Evolutionary conservation across 108 stramenopile species (phyloP), one percentile per base, ranked within the genome.

Genomic region (Cyclotella choctawhatcheeana): DNA sequence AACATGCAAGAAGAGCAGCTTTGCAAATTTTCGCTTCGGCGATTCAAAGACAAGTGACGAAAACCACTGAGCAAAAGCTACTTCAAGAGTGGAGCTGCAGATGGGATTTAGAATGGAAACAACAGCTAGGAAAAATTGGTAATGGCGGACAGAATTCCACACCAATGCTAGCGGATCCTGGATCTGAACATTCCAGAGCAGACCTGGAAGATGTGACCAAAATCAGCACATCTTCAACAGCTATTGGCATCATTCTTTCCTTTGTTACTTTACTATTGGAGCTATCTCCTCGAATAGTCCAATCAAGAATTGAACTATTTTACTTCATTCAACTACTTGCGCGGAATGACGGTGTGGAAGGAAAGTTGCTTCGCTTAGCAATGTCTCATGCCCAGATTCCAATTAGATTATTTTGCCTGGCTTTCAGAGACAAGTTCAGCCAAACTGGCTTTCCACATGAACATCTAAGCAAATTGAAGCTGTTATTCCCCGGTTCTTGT

Each of bases 381-480:
- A 82, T 97, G 72, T 63, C 83, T 30, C 85, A 71, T 32, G 82
- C 89, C 35, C 84, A 91, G 55, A 67, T 97, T 50, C 86, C 89
- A 8, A 81, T 85, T 17, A 72, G 94, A 31, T 58, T 97, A 25
- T 67, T 86, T 22, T 79, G 84, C 55, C 80, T 91, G 45, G 82
- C 90, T 20, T 67, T 78, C 44, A 61, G 95, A 33, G 90, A 89
- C 3, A 83, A 80, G 44, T 58, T 90, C 14, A 90, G 84, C 14
- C 90, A 85, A 14, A 20, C 48, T 7, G 44, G 58, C n/a, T 47
- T 93, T 25, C 60, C 63, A 43, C n/a, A 10, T n/a, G 2, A 40
- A 40, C 8, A 40, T 40, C 16, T 30, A n/a, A 29, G n/a, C n/a
- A 12, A 10, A 4, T 31, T 56, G 29, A 56, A 17, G 29, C 22